Conservation (phyloP, 345 rosid species). For the Camelina laxa region DNA sequence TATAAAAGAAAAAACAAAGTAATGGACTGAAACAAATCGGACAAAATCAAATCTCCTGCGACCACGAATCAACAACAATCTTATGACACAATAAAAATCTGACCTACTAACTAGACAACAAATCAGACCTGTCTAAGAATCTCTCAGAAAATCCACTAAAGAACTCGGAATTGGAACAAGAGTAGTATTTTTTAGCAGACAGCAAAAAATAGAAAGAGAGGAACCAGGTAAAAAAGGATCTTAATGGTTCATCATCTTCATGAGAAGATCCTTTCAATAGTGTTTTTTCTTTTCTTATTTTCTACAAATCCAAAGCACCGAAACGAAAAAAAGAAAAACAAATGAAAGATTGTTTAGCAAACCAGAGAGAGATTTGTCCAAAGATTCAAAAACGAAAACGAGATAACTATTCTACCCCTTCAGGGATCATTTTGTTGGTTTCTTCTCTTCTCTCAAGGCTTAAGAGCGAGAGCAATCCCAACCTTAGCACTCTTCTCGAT, state of each 20-base stretch:
- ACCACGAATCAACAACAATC: background rate
- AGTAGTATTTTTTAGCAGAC: background rate
- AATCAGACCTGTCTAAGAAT: background rate
- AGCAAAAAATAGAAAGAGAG: background rate
- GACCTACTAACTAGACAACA: slow-evolving; percentile 3
- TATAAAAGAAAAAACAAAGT: slow-evolving; percentile 5
- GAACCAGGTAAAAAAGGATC: slow-evolving; percentile 17
- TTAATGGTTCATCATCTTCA: slow-evolving; percentile 9
- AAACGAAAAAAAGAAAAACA: slow-evolving; percentile 34
- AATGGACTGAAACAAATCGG: slow-evolving; percentile 20
- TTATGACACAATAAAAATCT: background rate
- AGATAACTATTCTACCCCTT: slow-evolving; percentile 36
- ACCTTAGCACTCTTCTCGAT: slow-evolving; percentile 93
- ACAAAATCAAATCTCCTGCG: slow-evolving; percentile 34
- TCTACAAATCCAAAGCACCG: slow-evolving; percentile 48
- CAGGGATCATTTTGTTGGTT: slow-evolving; percentile 40
- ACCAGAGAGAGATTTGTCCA: slow-evolving; percentile 31
- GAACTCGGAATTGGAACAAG: background rate
- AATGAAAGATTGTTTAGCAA: slow-evolving; percentile 36
- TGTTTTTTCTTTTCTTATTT: slow-evolving; percentile 27
- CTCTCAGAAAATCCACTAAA: slow-evolving; percentile 18
- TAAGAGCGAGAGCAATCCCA: slow-evolving; percentile 86
- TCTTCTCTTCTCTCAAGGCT: slow-evolving; percentile 62
- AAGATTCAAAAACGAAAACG: slow-evolving; percentile 10
- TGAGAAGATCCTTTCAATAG: slow-evolving; percentile 37